phyloP scores from a whole-genome alignment of 768 basidiomycete genomes.

The Gloeostereum incarnatum region DNA sequence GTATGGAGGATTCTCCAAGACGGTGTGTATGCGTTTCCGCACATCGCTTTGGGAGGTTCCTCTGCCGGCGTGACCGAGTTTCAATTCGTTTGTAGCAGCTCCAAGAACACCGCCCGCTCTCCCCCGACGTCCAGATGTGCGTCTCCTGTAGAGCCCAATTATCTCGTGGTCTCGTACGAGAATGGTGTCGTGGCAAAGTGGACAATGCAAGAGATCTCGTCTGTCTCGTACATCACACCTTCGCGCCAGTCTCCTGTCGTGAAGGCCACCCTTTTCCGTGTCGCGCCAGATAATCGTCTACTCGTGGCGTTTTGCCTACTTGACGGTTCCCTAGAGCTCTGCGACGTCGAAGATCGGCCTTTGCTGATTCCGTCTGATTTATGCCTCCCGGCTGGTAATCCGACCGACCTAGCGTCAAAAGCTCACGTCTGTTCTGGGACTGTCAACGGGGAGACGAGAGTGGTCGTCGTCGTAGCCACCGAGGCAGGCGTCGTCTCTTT shows the following conservation, averaged over 20 bases:
- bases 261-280: conserved; percentile 38
- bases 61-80: conserved; percentile 46
- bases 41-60: conserved; percentile 30
- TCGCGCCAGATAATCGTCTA: conserved; percentile 33
- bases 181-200: conserved; percentile 52
- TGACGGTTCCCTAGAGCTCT: conserved; percentile 59
- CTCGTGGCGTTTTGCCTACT: conserved; percentile 52
- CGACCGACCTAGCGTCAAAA: conserved; percentile 40
- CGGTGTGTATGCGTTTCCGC: conserved; percentile 24
- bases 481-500: conserved; percentile 61
- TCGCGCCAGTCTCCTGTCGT: conserved; percentile 32
- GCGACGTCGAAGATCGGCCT: conserved; percentile 38
- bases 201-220: conserved; percentile 24
- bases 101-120: too few species aligned
- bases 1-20: conserved; percentile 48
- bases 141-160: conserved; percentile 19
- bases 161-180: conserved; percentile 45
- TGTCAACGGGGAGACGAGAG: conserved; percentile 36
- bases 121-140: conserved; percentile 19
- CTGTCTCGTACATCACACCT: conserved; percentile 30
- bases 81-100: conserved; percentile 29
- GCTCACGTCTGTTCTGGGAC: conserved; percentile 45
- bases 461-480: conserved; percentile 55
- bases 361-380: conserved; percentile 33
- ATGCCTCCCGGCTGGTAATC: conserved; percentile 49